phyloP scores from a whole-genome alignment of 2,329 filamentous ascomycete genomes.

The Fusarium sororula region DNA sequence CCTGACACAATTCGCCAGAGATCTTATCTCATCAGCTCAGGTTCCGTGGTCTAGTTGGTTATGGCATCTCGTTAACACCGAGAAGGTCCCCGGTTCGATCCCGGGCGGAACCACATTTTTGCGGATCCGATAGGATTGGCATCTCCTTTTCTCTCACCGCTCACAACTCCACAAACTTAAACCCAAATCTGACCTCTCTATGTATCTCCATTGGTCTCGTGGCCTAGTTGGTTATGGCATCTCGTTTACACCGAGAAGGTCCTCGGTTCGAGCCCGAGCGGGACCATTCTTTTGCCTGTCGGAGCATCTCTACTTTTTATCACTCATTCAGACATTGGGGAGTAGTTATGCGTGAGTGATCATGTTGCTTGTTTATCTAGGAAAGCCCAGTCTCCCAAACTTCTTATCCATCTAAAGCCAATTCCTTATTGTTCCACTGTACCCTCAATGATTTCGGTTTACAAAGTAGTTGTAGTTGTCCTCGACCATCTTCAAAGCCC shows the following conservation, averaged over 20 bases:
- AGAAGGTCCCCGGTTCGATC: conserved; percentile 37
- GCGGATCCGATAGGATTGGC: not conserved
- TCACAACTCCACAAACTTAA: not conserved
- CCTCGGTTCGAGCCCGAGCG: conserved; percentile 40
- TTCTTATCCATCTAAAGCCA: not conserved
- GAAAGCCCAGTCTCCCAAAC: not conserved
- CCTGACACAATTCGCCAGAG: not conserved
- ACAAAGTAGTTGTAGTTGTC: conserved; percentile 33
- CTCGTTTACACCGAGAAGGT: conserved; percentile 40
- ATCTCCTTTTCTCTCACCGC: not conserved
- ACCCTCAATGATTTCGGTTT: conserved; percentile 12
- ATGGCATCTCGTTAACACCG: conserved; percentile 38
- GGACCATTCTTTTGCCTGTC: conserved; percentile 19
- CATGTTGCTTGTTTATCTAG: not conserved
- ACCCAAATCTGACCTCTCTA: accelerated
- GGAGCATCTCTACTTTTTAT: accelerated
- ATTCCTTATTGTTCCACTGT: not conserved
- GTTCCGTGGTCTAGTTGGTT: conserved; percentile 40
- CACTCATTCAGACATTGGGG: not conserved
- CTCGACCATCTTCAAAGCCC: conserved; percentile 54
- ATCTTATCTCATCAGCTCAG: not conserved
- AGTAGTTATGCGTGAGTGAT: not conserved
- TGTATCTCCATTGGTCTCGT: conserved; percentile 18
- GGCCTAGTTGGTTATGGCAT: conserved; percentile 40
- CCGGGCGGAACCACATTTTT: conserved; percentile 36